Conservation (phyloP, 2,329 filamentous ascomycete genomes). For the Lachnellula arida region DNA sequence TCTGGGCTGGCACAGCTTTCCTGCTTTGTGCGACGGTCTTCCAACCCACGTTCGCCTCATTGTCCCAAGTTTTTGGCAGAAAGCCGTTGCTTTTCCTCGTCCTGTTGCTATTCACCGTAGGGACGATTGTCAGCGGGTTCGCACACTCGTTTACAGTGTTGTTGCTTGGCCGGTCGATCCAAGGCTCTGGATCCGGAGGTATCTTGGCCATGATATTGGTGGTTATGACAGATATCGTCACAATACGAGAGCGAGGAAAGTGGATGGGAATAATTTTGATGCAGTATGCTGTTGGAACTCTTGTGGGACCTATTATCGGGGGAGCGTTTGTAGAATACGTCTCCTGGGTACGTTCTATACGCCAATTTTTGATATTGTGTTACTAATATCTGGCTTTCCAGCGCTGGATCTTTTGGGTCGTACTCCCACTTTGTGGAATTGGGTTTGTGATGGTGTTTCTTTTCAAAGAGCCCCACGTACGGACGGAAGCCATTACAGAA, state of each 20-base stretch:
- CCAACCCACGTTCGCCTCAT: constrained; percentile 40
- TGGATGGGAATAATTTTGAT: constrained; percentile 37
- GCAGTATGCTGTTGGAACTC: constrained; percentile 39
- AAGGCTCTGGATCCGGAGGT: constrained; percentile 48
- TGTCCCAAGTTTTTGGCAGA: constrained; percentile 36
- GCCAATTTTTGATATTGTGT: background rate
- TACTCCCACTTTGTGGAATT: background rate
- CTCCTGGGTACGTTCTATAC: constrained; percentile 30
- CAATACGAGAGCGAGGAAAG: constrained; percentile 42
- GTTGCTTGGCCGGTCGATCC: constrained; percentile 24
- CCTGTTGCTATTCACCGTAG: constrained; percentile 32
- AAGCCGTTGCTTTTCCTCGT: constrained; percentile 15
- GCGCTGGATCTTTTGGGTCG: constrained; percentile 6
- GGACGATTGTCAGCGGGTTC: constrained; percentile 31
- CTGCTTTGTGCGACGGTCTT: constrained; percentile 58
- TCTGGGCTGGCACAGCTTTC: constrained; percentile 66
- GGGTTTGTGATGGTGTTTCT: background rate
- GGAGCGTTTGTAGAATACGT: constrained; percentile 36
- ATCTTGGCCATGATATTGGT: constrained; percentile 39
- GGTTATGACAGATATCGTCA: constrained; percentile 46
- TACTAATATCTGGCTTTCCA: background rate
- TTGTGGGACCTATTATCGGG: constrained; percentile 35
- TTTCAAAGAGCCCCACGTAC: background rate
- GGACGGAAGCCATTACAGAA: background rate
- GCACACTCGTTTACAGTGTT: constrained; percentile 29